phyloP scores from a whole-genome alignment of 2,329 filamentous ascomycete genomes.

The Aspergillus cejpii region DNA sequence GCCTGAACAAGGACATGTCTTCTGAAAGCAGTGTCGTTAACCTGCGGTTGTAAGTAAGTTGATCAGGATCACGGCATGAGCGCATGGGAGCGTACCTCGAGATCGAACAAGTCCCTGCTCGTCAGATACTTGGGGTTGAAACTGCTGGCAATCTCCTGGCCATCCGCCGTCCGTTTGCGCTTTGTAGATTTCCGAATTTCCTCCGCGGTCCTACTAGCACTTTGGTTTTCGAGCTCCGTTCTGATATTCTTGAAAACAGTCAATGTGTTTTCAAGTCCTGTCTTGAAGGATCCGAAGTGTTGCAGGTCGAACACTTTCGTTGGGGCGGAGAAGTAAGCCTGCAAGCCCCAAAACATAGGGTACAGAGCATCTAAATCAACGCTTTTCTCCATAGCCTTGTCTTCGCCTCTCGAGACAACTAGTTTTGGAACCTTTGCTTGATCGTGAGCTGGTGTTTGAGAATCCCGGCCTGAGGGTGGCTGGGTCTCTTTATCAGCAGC shows the following conservation, averaged over 20 bases:
- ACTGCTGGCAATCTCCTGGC: conserved; percentile 59
- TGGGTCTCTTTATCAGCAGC: conserved; percentile 26
- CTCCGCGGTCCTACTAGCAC: conserved; percentile 50
- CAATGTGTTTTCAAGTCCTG: conserved; percentile 56
- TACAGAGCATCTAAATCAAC: conserved; percentile 70
- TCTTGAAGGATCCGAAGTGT: conserved; percentile 61
- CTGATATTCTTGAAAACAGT: conserved; percentile 67
- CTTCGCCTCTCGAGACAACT: conserved; percentile 18
- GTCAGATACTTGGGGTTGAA: conserved; percentile 99
- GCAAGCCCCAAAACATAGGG: conserved; percentile 87
- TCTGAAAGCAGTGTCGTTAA: conserved; percentile 89
- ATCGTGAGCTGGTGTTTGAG: conserved; percentile 12
- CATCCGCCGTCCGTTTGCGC: conserved; percentile 60
- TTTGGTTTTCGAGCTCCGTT: conserved; percentile 62
- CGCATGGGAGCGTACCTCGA: conserved; percentile 58
- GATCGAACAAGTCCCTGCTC: conserved; percentile 90
- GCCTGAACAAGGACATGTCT: conserved; percentile 92
- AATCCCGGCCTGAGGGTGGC: conserved; percentile 10
- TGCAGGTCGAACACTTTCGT: conserved; percentile 67
- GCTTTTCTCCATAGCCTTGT: conserved; percentile 31
- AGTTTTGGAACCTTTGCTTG: conserved; percentile 21
- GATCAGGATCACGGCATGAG: conserved; percentile 5
- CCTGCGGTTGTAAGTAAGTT: conserved; percentile 46
- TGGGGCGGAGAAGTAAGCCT: conserved; percentile 86
- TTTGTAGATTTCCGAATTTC: conserved; percentile 62